Base-by-base conservation (phyloP, 129 eudicot genomes). In the Rutidosis leptorrhynchoides region DNA sequence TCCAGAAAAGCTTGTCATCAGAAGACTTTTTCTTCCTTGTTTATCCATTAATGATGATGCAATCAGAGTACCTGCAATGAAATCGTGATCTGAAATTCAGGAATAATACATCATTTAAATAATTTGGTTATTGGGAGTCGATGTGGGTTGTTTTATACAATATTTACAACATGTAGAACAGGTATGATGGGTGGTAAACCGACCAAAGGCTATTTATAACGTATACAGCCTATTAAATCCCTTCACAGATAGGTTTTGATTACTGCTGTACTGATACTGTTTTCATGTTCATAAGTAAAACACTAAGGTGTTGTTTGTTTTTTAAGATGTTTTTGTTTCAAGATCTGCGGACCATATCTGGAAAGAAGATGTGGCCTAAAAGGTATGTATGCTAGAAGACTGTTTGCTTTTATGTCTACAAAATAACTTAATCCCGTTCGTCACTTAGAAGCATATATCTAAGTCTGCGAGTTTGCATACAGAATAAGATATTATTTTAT, bases 31-130 rank as follows among this genome's bases (percentile, higher is more conserved):
- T 83, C 97, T 79, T 80, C 97, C 97, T 83, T 85, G 55, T 66
- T 81, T 91, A 29, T 91, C 97, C 97, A 91, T 91, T 40, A 91
- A 65, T 49, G 86, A 91, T 65, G 96, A 87, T 56, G 97, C 97
- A 7, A 87, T 65, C 74, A 81, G 83, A 40, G 97, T 83, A 15
- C 97, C 97, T 87, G 69, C 22, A 68, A 68, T 14, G 69, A 26
- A 26, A 64, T 58, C 32, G 6, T 57, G 0, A 49, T 25, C 26
- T 19, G 5, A 1, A 12, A 10, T 15, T 40, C 23, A 53, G 62
- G 27, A 64, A 43, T 5, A 24, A 14, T 33, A 16, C 6, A 37
- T 10, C n/a, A n/a, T n/a, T 49, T 9, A 6, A 19, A 7, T 20
- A 17, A 49, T 17, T 3, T n/a, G 19, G 23, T 49, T 49, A 6